These are phyloP conservation scores for Dactylellina drechsleri DNA, from an alignment of 2,329 filamentous ascomycete species.

Conservation along the genomic window DNA sequence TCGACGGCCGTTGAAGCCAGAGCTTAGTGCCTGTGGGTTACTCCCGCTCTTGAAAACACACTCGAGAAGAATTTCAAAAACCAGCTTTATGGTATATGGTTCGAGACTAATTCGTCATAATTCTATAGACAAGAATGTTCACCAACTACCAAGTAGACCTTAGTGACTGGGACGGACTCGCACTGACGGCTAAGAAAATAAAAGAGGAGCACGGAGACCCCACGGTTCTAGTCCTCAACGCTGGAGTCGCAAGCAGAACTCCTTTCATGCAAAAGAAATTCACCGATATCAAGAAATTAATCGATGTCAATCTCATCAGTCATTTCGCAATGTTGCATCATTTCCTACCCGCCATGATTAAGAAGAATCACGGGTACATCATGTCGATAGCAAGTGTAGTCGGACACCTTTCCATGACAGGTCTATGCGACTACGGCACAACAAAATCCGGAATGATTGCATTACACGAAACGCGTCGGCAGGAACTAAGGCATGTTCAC, in stretches of 20 bases:
- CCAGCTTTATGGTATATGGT: too few species aligned
- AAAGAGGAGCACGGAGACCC: constrained; percentile 59
- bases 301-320: constrained; percentile 75
- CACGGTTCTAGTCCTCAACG: constrained; percentile 62
- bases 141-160: constrained; percentile 23
- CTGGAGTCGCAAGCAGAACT: constrained; percentile 33
- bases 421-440: constrained; percentile 74
- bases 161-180: neutral
- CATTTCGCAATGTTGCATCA: constrained; percentile 74
- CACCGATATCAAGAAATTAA: constrained; percentile 59
- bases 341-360: constrained; percentile 74
- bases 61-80: too few species aligned
- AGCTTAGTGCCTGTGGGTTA: constrained; percentile 12
- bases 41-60: neutral
- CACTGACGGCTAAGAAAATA: constrained; percentile 59
- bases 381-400: constrained; percentile 75
- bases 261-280: constrained; percentile 4
- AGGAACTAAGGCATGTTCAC: constrained; percentile 70
- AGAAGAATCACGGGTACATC: constrained; percentile 74
- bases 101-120: too few species aligned
- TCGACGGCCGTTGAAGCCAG: constrained; percentile 6
- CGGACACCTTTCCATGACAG: constrained; percentile 69
- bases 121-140: constrained; percentile 10
- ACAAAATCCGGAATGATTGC: constrained; percentile 73
- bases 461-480: constrained; percentile 74